Evolutionary conservation across 306 rosid species (phyloP).

Genomic region (Quercus bicolor): DNA sequence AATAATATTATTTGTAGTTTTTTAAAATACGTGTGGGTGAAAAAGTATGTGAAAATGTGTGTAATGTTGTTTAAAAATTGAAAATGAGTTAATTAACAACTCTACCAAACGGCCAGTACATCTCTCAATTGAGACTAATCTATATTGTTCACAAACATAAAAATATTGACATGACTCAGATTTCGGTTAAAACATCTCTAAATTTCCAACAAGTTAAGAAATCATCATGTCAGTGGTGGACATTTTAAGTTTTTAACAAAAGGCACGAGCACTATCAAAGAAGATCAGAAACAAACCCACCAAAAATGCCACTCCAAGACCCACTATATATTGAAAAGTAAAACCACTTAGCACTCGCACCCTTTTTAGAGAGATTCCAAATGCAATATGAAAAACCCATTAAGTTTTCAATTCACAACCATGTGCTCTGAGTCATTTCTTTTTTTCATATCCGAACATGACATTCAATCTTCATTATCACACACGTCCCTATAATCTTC

Average conservation of each 20-base stretch:
- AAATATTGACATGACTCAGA: too few species aligned
- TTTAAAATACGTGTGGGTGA: too few species aligned
- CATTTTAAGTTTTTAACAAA: background rate
- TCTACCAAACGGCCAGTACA: too few species aligned
- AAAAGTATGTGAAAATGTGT: too few species aligned
- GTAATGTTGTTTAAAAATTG: too few species aligned
- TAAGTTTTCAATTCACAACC: conserved; percentile 8
- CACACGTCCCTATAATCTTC: background rate
- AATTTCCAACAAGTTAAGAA: too few species aligned
- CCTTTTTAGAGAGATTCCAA: conserved; percentile 8
- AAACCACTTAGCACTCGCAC: background rate
- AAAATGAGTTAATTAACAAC: too few species aligned
- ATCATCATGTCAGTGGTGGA: too few species aligned
- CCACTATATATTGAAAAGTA: background rate
- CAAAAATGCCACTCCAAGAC: background rate
- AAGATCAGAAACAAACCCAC: background rate
- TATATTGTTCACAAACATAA: too few species aligned
- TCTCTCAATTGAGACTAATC: too few species aligned
- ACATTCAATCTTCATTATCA: background rate
- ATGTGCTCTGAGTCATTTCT: conserved; percentile 27
- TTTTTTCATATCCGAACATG: conserved; percentile 24
- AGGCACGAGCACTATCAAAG: background rate
- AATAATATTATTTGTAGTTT: too few species aligned
- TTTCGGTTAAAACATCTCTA: too few species aligned
- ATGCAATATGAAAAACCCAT: background rate